Evolutionary conservation across 495 filamentous ascomycete genomes (phyloP).

Genomic region (Terfezia boudieri): DNA sequence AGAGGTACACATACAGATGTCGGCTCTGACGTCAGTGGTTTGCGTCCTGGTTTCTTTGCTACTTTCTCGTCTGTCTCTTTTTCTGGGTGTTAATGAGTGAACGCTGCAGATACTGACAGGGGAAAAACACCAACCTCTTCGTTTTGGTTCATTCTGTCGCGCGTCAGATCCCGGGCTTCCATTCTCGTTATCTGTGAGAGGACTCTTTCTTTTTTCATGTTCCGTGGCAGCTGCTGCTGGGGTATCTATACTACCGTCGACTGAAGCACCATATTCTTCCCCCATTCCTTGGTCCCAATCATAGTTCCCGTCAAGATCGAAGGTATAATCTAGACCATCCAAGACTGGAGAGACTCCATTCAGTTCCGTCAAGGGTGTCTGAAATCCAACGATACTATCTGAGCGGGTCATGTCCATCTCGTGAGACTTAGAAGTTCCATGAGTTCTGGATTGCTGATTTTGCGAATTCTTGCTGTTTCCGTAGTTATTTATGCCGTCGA

Average conservation of each 20-base stretch:
- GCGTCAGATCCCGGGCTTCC: conserved; percentile 33
- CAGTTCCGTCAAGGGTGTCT: conserved; percentile 15
- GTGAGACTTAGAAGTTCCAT: neutral
- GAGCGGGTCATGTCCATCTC: neutral
- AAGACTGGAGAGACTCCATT: conserved; percentile 14
- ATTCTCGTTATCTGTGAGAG: conserved; percentile 37
- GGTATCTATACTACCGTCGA: conserved; percentile 30
- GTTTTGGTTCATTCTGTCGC: conserved; percentile 17
- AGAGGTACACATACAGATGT: conserved; percentile 50
- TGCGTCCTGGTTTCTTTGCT: conserved; percentile 87
- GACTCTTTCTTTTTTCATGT: conserved; percentile 61
- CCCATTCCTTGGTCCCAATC: conserved; percentile 33
- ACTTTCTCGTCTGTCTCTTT: conserved; percentile 34
- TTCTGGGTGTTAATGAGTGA: neutral
- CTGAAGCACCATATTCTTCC: conserved; percentile 23
- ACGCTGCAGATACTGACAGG: no score
- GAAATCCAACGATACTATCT: neutral
- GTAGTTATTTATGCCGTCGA: neutral
- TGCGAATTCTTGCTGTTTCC: neutral
- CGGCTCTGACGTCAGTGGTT: conserved; percentile 85
- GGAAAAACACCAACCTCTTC: conserved; percentile 16
- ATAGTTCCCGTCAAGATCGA: conserved; percentile 40
- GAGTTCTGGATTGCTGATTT: neutral
- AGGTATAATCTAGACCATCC: conserved; percentile 29
- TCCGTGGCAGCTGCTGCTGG: conserved; percentile 9